phyloP scores from a whole-genome alignment of 805 yeast species.

The Metschnikowia kunwiensis region DNA sequence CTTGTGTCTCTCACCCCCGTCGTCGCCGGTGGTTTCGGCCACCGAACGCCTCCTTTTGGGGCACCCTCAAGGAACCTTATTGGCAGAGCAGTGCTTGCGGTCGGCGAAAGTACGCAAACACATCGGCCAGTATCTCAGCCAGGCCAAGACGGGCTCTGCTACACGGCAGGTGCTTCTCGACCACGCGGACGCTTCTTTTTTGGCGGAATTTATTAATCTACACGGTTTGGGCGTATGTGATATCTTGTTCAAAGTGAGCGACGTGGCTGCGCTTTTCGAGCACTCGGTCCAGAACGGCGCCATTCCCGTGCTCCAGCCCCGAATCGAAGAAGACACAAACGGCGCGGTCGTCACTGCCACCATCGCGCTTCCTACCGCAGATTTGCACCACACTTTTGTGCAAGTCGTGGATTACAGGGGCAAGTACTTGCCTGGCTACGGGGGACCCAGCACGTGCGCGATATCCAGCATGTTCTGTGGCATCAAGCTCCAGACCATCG shows the following conservation, averaged over 20 bases:
- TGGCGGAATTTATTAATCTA: conserved; percentile 26
- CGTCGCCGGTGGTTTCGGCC: conserved; percentile 5
- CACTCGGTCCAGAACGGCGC: conserved; percentile 58
- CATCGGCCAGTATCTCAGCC: background rate
- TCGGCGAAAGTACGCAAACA: conserved; percentile 1
- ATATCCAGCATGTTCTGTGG: conserved; percentile 23
- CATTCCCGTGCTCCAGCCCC: conserved; percentile 26
- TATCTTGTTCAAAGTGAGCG: conserved; percentile 60
- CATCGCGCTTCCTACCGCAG: conserved; percentile 46
- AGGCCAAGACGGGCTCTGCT: background rate
- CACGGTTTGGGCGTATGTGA: conserved; percentile 87
- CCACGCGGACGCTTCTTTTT: conserved; percentile 9
- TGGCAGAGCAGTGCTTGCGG: conserved; percentile 6
- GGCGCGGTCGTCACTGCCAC: conserved; percentile 57
- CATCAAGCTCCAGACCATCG: conserved; percentile 47
- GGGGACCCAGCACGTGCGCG: conserved; percentile 5
- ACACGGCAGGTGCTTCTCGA: conserved; percentile 9
- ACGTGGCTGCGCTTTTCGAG: conserved; percentile 43
- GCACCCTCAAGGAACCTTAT: conserved; percentile 1
- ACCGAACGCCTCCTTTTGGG: conserved; percentile 6
- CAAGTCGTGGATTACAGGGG: conserved; percentile 44
- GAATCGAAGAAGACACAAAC: conserved; percentile 35
- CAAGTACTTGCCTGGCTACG: conserved; percentile 51
- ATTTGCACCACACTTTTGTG: conserved; percentile 66
- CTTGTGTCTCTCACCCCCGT: conserved; percentile 4